phyloP scores from a whole-genome alignment of 1,284 basidiomycete genomes.

The Malassezia brasiliensis region DNA sequence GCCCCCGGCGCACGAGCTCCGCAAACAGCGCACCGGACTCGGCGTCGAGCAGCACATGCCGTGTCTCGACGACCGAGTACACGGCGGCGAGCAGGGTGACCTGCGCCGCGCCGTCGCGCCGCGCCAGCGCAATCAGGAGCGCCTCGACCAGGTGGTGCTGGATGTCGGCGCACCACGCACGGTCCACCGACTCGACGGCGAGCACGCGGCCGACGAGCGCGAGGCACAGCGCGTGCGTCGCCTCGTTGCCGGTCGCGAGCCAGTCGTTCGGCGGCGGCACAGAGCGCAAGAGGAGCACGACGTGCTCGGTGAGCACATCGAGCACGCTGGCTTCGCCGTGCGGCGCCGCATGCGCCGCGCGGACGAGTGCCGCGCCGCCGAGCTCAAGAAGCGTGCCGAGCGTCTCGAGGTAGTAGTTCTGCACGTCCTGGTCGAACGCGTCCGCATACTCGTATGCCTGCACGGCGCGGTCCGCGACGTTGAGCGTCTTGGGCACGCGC shows the following conservation, averaged over 20 bases:
- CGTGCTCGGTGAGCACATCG: slow-evolving; percentile 22
- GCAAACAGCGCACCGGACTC: background rate
- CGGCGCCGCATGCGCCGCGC: background rate
- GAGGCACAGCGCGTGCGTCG: slow-evolving; percentile 62
- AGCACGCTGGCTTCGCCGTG: background rate
- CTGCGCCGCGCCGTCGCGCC: slow-evolving; percentile 19
- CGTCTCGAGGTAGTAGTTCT: slow-evolving; percentile 61
- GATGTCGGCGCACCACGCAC: slow-evolving; percentile 53
- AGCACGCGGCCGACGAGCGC: slow-evolving; percentile 63
- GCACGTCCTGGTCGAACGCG: slow-evolving; percentile 66
- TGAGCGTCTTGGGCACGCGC: background rate
- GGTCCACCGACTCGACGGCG: slow-evolving; percentile 60
- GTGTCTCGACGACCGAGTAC: slow-evolving; percentile 39
- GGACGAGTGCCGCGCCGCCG: slow-evolving; percentile 63
- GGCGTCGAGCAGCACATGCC: background rate
- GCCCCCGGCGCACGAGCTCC: slow-evolving; percentile 2
- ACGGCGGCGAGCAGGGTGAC: slow-evolving; percentile 85
- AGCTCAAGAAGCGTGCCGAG: slow-evolving; percentile 69
- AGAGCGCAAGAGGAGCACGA: slow-evolving; percentile 20
- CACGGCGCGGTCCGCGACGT: background rate
- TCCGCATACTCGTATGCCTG: slow-evolving; percentile 56
- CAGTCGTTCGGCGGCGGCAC: background rate
- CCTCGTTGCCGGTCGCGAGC: background rate
- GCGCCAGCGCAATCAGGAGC: slow-evolving; percentile 64
- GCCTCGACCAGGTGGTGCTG: slow-evolving; percentile 64